These are phyloP conservation scores for Anethum foeniculum DNA, from an alignment of 140 eudicot genomes.

Conservation along the genomic window DNA sequence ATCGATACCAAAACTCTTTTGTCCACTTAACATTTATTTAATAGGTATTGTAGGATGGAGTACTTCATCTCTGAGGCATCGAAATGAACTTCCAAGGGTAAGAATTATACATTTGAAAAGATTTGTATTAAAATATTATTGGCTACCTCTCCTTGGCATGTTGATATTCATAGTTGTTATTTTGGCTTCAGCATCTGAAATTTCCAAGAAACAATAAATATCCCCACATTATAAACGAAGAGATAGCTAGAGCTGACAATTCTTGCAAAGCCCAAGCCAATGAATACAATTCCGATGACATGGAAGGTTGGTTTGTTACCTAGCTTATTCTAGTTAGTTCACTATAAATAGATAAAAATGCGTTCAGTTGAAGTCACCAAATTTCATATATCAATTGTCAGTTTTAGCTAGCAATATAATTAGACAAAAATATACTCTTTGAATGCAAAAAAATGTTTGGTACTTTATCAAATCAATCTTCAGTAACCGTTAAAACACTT, in stretches of 20 bases:
- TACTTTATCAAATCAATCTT: not conserved
- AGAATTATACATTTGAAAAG: not conserved
- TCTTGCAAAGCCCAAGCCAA: slow-evolving; percentile 22
- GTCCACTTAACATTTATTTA: slow-evolving; percentile 23
- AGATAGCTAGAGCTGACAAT: slow-evolving; percentile 21
- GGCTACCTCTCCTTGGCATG: slow-evolving; percentile 12
- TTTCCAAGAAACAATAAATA: slow-evolving; percentile 47
- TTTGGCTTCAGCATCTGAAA: slow-evolving; percentile 42
- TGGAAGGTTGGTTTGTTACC: slow-evolving; percentile 55
- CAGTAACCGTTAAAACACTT: not conserved
- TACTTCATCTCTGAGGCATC: slow-evolving; percentile 73
- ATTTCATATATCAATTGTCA: not conserved
- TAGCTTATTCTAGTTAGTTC: not conserved
- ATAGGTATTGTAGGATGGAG: slow-evolving; percentile 95
- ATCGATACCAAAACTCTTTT: not conserved
- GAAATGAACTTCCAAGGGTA: slow-evolving; percentile 84
- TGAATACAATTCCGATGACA: slow-evolving; percentile 31
- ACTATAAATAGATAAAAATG: not conserved
- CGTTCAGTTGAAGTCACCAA: not conserved
- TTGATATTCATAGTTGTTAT: not conserved
- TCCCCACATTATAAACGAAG: slow-evolving; percentile 59
- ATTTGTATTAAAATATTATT: not conserved
- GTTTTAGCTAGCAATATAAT: not conserved
- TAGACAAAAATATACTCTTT: too few species aligned
- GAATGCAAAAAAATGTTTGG: not conserved